Percentiles rank a stretch among this genome's conserved stretches.
phyloP scores from a whole-genome alignment of 495 filamentous ascomycete genomes.

The Penicillium fimorum region DNA sequence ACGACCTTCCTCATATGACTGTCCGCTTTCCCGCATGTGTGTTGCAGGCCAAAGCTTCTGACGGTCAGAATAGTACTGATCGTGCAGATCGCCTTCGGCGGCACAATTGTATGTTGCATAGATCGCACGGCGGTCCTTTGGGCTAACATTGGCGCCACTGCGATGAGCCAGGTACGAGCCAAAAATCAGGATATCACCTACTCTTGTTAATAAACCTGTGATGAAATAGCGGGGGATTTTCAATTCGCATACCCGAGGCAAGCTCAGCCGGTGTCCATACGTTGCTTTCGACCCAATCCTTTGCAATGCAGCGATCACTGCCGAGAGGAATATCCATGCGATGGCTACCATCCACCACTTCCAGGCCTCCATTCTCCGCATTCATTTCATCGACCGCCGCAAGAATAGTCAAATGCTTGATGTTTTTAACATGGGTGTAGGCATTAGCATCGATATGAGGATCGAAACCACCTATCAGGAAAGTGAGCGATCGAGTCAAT shows the following conservation, averaged over 20 bases:
- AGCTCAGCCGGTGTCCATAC: conserved; percentile 42
- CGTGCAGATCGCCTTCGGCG: conserved; percentile 42
- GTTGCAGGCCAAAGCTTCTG: conserved; percentile 44
- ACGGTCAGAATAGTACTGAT: conserved; percentile 44
- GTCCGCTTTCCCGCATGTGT: conserved; percentile 41
- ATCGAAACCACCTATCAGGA: conserved; percentile 34
- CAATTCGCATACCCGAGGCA: conserved; percentile 28
- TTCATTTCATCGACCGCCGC: conserved; percentile 44
- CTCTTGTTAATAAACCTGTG: not conserved
- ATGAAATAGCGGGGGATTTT: not conserved
- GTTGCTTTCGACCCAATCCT: conserved; percentile 39
- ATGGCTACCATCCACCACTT: conserved; percentile 46
- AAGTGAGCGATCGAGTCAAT: not conserved
- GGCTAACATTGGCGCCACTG: conserved; percentile 40
- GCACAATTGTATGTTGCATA: conserved; percentile 49
- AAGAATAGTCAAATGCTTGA: conserved; percentile 47
- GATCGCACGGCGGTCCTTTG: conserved; percentile 39
- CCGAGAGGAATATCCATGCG: conserved; percentile 39
- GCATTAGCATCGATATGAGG: conserved; percentile 49
- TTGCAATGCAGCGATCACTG: conserved; percentile 40
- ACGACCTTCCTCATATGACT: conserved; percentile 39
- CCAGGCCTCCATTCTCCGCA: conserved; percentile 42
- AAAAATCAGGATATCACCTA: conserved; percentile 45
- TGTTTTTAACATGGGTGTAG: conserved; percentile 48
- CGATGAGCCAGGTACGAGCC: conserved; percentile 47